Percentiles rank a stretch among this genome's conserved stretches.
Evolutionary conservation across 2,329 filamentous ascomycete genomes (phyloP).

Genomic region (Hymenoscyphus scutula): DNA sequence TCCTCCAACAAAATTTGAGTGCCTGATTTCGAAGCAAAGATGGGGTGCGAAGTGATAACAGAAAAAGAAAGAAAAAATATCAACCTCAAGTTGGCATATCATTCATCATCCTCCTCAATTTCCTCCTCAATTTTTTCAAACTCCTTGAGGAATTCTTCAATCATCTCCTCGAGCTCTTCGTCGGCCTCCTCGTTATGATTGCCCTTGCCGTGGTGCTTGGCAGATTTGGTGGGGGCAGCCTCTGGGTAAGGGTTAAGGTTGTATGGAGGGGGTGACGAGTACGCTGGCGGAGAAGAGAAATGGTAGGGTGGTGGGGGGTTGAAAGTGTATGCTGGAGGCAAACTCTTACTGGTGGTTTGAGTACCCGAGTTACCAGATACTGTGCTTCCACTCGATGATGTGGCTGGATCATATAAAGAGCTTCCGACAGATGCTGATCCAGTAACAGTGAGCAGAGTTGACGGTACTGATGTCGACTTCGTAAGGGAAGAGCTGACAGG

Average conservation of each 20-base stretch:
- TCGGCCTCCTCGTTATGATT: background rate
- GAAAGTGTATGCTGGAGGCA: background rate
- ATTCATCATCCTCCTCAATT: background rate
- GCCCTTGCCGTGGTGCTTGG: conserved; percentile 3
- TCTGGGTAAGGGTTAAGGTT: background rate
- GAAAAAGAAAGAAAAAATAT: conserved; percentile 1
- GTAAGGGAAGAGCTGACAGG: conserved; percentile 3
- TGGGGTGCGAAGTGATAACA: background rate
- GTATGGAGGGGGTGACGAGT: conserved; percentile 6
- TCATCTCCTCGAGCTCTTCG: conserved; percentile 6
- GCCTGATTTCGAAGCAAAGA: conserved; percentile 3
- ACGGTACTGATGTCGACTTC: conserved; percentile 10
- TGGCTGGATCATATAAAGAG: background rate
- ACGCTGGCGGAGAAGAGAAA: conserved; percentile 6
- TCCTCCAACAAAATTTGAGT: conserved; percentile 12
- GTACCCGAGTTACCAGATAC: conserved; percentile 9
- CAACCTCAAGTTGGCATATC: background rate
- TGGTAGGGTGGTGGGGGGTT: background rate
- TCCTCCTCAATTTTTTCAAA: conserved; percentile 4
- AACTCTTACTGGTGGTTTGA: background rate
- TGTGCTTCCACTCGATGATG: conserved; percentile 4
- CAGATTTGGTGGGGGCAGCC: background rate
- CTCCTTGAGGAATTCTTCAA: conserved; percentile 2
- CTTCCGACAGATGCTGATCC: conserved; percentile 2
- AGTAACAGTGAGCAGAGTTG: conserved; percentile 21